Evolutionary conservation across 306 rosid species (phyloP).

Genomic region (Castanea sativa): DNA sequence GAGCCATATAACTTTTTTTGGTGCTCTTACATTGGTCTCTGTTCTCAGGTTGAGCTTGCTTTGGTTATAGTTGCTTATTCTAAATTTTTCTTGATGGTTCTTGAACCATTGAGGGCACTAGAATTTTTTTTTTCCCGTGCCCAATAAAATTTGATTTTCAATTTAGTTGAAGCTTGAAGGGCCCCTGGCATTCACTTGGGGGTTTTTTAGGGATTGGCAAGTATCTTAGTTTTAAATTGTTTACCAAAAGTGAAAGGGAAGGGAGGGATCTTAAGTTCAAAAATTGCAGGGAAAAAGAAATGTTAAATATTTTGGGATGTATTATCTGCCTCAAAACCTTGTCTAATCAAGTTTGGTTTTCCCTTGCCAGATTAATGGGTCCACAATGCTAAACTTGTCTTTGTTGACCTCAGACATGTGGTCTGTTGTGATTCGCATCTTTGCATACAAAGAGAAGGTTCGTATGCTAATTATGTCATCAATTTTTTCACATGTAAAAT

Average conservation of each 20-base stretch:
- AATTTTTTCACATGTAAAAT: neutral
- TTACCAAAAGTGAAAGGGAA: neutral
- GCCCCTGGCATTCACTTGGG: neutral
- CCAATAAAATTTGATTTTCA: neutral
- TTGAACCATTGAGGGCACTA: neutral
- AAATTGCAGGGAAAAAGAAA: neutral
- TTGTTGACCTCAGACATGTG: conserved; percentile 98
- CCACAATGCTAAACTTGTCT: conserved; percentile 94
- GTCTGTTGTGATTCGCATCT: conserved; percentile 85
- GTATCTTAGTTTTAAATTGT: neutral
- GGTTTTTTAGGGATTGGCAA: neutral
- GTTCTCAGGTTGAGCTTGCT: neutral
- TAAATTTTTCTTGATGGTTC: neutral
- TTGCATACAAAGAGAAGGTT: conserved; percentile 89
- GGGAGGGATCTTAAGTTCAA: neutral
- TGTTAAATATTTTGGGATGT: neutral
- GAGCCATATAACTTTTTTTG: neutral
- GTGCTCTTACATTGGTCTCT: neutral
- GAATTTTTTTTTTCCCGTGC: neutral
- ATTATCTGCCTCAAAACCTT: neutral
- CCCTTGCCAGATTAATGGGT: conserved; percentile 70
- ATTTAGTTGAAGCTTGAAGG: neutral
- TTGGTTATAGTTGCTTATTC: neutral
- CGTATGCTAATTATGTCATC: conserved; percentile 5
- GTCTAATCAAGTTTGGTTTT: conserved; percentile 16